Evolutionary conservation across 2,329 filamentous ascomycete genomes (phyloP), one percentile per base, ranked within the genome.

Genomic region (Diaporthe eres): DNA sequence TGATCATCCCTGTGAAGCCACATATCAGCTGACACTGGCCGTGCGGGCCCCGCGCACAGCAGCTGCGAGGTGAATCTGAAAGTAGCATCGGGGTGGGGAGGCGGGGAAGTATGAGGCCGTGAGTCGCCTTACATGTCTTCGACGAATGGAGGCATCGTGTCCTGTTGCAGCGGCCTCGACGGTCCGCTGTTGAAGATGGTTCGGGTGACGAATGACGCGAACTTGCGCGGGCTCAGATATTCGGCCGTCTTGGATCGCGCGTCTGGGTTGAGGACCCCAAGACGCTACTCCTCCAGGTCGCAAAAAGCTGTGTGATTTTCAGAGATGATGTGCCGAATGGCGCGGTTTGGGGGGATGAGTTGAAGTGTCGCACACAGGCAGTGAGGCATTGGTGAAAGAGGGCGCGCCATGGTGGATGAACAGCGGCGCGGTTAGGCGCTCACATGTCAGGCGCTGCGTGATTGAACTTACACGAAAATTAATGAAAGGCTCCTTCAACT

Each of bases 81-180:
- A n/a, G 22, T 39, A 31, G 31, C 28, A 31, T 17, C 17, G 17
- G 28, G 10, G 42, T 5, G 13, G 13, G 57, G 25, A 22, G 37
- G 60, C 39, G 37, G 34, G 57, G 37, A 7, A 31, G 25, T 15
- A 53, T 34, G 13, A 28, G 17, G 42, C 25, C 42, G 60, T 60
- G 19, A 58, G 49, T 3, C 25, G 34, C 68, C 75, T 75, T 75
- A 77, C 75, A 75, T 37, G 13, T 72, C 68, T 28, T 76, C 72
- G 34, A 67, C 28, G 25, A 77, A 31, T 51, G 72, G 72, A 77
- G 75, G 74, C 75, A 77, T 77, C 22, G 47, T 60, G 61, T 71
- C 61, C 25, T 63, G 60, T 12, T 76, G 65, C 58, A 8, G 28
- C 44, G 61, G 28, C 60, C 39, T 53, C 19, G 31, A 47, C 28